Evolutionary conservation across 495 filamentous ascomycete species (phyloP), one percentile per base, ranked within the genome.

Genomic region (Hypoxylon rickii): DNA sequence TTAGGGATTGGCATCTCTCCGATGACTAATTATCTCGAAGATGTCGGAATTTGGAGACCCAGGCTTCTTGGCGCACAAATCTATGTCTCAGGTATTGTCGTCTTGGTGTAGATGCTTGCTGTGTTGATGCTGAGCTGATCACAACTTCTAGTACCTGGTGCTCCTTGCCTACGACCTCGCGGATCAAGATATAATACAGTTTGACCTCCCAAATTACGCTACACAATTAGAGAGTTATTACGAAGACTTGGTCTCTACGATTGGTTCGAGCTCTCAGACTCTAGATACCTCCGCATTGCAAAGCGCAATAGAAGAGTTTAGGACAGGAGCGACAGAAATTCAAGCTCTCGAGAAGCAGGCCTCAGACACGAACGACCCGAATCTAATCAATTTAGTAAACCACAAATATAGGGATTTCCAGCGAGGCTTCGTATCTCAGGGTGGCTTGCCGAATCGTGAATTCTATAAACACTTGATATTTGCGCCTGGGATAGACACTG

Each of bases 381-480:
- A 80, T 75, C 64, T 83, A 8, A 79, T 85, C 32, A 79, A 82
- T 5, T 70, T 86, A 26, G 78, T 79, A 5, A 90, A 90, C 39
- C 69, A 75, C 32, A 80, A 85, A 52, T 83, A 88, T 71, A 81
- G 82, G 36, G 81, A 79, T 44, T 89, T 96, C 59, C 90, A 96
- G 56, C 83, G 85, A 2, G 72, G 89, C 68, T 79, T 96, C 38
- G 73, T 95, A 33, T 89, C 95, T 64, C 69, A 90, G 49, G 77
- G 81, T 29, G 89, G 90, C 29, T 76, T 91, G 73, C 89, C 89
- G 16, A 84, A 86, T 44, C 80, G 91, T 47, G 84, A 89, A 40
- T 93, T 92, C 71, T 96, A 88, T 71, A 89, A 88, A 63, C 90
- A 96, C 74, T 80, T 94, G 44, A 72, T 96, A 19, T 91, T 89